These are phyloP conservation scores for Polyporus tsugae DNA, from an alignment of 1,284 basidiomycete species.

Conservation along the genomic window DNA sequence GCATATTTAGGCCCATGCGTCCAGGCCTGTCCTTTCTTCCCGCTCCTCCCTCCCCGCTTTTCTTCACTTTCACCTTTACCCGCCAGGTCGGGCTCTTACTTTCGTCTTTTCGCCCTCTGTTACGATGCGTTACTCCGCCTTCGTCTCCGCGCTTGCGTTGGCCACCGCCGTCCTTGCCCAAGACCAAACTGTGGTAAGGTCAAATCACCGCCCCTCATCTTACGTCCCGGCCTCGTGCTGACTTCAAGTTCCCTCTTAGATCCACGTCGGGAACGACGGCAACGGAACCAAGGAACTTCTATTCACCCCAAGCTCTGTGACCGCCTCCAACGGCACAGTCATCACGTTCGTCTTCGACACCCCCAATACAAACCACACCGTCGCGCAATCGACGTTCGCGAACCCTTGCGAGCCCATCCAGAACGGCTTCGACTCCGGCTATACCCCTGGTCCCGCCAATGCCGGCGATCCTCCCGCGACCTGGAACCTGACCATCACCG, in stretches of 20 bases:
- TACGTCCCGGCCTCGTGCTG: neutral
- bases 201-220: neutral
- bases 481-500: conserved; percentile 56
- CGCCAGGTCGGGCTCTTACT: conserved; percentile 7
- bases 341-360: conserved; percentile 59
- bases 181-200: conserved; percentile 23
- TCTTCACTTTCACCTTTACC: neutral
- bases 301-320: conserved; percentile 54
- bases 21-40: neutral
- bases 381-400: conserved; percentile 59
- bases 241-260: conserved; percentile 11
- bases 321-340: conserved; percentile 52
- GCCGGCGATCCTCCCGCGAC: conserved; percentile 32
- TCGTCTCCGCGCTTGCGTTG: conserved; percentile 30
- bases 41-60: neutral
- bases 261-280: conserved; percentile 43
- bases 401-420: conserved; percentile 53
- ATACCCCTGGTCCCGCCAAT: conserved; percentile 38
- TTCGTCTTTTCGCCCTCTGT: neutral
- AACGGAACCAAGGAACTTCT: conserved; percentile 47
- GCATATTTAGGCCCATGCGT: neutral
- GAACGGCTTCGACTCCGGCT: conserved; percentile 61
- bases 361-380: conserved; percentile 58
- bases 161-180: conserved; percentile 38
- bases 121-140: conserved; percentile 31